These are phyloP conservation scores for Ascoidea tarda DNA, from an alignment of 805 yeast genomes.

Conservation along the genomic window DNA sequence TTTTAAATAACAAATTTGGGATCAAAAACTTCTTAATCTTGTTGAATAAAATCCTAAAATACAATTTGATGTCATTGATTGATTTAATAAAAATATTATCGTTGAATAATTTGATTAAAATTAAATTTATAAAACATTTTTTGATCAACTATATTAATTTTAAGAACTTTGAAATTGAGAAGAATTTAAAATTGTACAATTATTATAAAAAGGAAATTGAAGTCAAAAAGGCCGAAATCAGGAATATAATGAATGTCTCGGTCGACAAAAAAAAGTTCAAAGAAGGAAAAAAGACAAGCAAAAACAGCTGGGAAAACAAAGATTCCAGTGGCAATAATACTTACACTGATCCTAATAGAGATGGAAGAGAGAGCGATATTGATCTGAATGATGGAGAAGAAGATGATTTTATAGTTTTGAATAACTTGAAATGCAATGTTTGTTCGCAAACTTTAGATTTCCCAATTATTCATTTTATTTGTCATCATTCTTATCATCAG, in stretches of 20 bases:
- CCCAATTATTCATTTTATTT: slow-evolving; percentile 74
- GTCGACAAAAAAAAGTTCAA: not conserved
- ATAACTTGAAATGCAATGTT: slow-evolving; percentile 47
- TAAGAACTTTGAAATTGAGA: slow-evolving; percentile 51
- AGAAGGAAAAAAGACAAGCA: not conserved
- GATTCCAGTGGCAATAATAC: not conserved
- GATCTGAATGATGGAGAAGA: slow-evolving; percentile 16
- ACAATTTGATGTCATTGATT: slow-evolving; percentile 50
- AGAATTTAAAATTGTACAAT: slow-evolving; percentile 48
- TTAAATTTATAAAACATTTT: slow-evolving; percentile 42
- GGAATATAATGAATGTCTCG: slow-evolving; percentile 22
- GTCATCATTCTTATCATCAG: slow-evolving; percentile 79
- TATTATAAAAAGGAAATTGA: slow-evolving; percentile 57
- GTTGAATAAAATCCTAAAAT: slow-evolving; percentile 35
- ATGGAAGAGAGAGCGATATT: not conserved
- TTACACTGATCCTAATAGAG: not conserved
- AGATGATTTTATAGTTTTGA: slow-evolving; percentile 18
- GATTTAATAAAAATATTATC: slow-evolving; percentile 66
- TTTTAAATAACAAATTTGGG: slow-evolving; percentile 36
- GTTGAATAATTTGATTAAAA: slow-evolving; percentile 38
- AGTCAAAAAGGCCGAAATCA: slow-evolving; percentile 37
- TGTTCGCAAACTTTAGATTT: slow-evolving; percentile 56
- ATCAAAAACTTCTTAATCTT: slow-evolving; percentile 31
- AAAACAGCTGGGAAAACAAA: not conserved
- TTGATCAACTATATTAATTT: slow-evolving; percentile 44